phyloP scores from a whole-genome alignment of 2,329 filamentous ascomycete species.

The Venturia nashicola region DNA sequence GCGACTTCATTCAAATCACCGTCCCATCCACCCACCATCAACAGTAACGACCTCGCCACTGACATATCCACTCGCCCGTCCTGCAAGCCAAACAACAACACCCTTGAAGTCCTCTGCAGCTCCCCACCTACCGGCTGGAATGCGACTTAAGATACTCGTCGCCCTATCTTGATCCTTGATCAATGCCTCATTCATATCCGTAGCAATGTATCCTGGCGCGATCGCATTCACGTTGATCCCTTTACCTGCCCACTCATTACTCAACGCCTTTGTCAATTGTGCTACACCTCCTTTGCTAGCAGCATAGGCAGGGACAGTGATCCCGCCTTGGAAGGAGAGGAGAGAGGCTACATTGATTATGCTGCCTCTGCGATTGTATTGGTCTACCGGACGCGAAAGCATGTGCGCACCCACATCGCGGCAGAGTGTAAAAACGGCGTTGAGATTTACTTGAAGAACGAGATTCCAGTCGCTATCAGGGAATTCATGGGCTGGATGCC shows the following conservation, averaged over 20 bases:
- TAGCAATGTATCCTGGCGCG: slow-evolving; percentile 80
- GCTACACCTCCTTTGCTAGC: slow-evolving; percentile 75
- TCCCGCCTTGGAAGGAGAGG: slow-evolving; percentile 72
- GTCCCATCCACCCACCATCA: slow-evolving; percentile 88
- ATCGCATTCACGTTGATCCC: slow-evolving; percentile 81
- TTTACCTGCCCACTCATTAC: slow-evolving; percentile 73
- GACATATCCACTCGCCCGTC: slow-evolving; percentile 66
- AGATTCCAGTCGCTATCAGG: slow-evolving; percentile 67
- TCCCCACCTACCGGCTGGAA: slow-evolving; percentile 77
- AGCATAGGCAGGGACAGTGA: slow-evolving; percentile 81
- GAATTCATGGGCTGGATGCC: slow-evolving; percentile 64
- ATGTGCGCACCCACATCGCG: slow-evolving; percentile 72
- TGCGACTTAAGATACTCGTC: slow-evolving; percentile 63
- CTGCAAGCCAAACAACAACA: slow-evolving; percentile 63
- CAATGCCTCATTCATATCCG: slow-evolving; percentile 86
- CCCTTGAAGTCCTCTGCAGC: slow-evolving; percentile 81
- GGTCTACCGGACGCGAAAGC: slow-evolving; percentile 41
- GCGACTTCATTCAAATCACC: slow-evolving; percentile 33
- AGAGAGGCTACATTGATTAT: slow-evolving; percentile 81
- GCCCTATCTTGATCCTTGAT: slow-evolving; percentile 59
- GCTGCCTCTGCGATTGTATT: slow-evolving; percentile 47
- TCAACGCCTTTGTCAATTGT: slow-evolving; percentile 73
- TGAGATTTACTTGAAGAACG: slow-evolving; percentile 79
- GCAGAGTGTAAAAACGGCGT: slow-evolving; percentile 64
- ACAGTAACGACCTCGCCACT: slow-evolving; percentile 72